Percentiles rank a stretch among this genome's conserved stretches.
These are phyloP conservation scores for Globisporangium spiculum DNA, from an alignment of 352 stramenopile species.

Conservation along the genomic window DNA sequence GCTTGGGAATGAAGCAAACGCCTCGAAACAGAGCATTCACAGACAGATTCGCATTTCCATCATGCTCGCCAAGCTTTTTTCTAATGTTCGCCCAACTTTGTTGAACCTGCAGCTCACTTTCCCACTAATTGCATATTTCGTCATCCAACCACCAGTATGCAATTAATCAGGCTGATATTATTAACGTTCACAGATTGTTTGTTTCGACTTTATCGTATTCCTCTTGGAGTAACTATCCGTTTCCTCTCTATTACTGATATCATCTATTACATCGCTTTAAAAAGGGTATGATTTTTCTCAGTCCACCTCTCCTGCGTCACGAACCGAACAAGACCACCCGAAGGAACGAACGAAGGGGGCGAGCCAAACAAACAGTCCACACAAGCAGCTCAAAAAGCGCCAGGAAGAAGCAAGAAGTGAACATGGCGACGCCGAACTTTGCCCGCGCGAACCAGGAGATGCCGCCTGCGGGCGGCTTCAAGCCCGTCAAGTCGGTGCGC, in stretches of 20 bases:
- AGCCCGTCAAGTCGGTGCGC: constrained; percentile 60
- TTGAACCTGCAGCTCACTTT: not conserved
- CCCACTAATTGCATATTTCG: not conserved
- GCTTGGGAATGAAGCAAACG: not conserved
- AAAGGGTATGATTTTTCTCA: not conserved
- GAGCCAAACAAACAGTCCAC: constrained; percentile 2
- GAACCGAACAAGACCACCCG: constrained; percentile 8
- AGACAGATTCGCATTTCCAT: not conserved
- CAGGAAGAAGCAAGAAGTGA: constrained; percentile 3
- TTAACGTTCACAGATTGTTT: not conserved
- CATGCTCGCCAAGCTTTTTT: not conserved
- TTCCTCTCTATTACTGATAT: not conserved
- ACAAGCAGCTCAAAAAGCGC: not conserved
- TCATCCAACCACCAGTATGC: constrained; percentile 14
- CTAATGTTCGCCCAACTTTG: too few species aligned
- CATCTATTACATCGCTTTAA: not conserved
- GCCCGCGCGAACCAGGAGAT: constrained; percentile 76
- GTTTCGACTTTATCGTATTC: not conserved
- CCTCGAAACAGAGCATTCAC: not conserved
- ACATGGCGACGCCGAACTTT: constrained; percentile 85
- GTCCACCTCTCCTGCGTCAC: not conserved
- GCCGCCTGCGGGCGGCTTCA: constrained; percentile 77
- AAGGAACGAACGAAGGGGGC: constrained; percentile 2
- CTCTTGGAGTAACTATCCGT: not conserved
- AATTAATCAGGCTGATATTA: not conserved